Base-by-base conservation (phyloP, 352 stramenopile species). In the Saprolegnia diclina region DNA sequence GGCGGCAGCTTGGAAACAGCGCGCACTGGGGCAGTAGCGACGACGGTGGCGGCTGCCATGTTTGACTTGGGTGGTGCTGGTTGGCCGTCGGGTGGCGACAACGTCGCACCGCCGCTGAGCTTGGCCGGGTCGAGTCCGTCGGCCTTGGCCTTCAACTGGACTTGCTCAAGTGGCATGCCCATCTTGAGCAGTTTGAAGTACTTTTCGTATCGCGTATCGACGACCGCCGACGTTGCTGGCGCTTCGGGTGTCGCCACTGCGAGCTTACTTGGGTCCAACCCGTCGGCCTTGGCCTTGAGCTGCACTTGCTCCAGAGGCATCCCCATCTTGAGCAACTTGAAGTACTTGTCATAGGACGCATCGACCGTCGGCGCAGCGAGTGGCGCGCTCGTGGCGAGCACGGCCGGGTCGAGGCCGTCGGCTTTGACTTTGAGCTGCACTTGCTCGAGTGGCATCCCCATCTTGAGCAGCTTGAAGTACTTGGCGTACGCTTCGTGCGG, bases 131-230 rank as follows among this genome's bases (percentile, higher is more conserved):
- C 76, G 0, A 91, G 67, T 18, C 82, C 85, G 68, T 91, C 85
- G 0, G 82, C 76, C 21, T 75, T 79, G 13, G 72, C 78, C 68
- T 97, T 97, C 74, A 97, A 81, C 75, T 98, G 85, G 44, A 98
- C 81, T 57, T 97, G 91, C 40, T 88, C 89, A 22, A 90, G 67
- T 7, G 83, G 86, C 82, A 96, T 91, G 6, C 85, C 86, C 82
- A 95, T 91, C 52, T 90, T 91, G 26, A 95, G 44, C 74, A 98
- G 88, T 73, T 98, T 98, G 72, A 98, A 98, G 72, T 97, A 98
- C 73, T 98, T 98, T 21, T 64, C 50, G 64, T 85, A 93, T 35
- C 72, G 72, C 14, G 81, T 76, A 64, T 93, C 78, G 21, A 50
- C 24, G 21, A 19, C 29, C 16, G 1, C 4, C 6, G 22, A n/a